Base-by-base conservation (phyloP, 78 protist genomes). In the Planoprotostelium fungivorum region DNA sequence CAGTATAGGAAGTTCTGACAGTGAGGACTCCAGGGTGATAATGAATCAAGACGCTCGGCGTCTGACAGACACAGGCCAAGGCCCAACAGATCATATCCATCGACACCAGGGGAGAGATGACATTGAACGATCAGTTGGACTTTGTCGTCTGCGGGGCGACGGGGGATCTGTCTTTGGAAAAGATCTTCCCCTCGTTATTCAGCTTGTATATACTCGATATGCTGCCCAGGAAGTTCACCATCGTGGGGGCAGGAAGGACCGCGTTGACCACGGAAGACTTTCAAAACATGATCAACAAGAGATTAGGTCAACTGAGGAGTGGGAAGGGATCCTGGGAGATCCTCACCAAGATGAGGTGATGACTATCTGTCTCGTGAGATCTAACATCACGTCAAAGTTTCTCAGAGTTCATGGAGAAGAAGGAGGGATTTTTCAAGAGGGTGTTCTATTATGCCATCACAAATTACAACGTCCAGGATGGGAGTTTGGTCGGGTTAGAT, bases 121-220 rank as follows among this genome's bases (percentile, higher is more conserved):
- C 73, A 25, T 16, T 51, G 31, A 16, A 51, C 5, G 73, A 16
- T 16, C 73, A 51, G 5, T 38, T 89, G 37, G 92, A 89, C 0
- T 84, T 96, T 34, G 92, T 94, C 23, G 94, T 96, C 35, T 34
- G 93, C 29, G 97, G 97, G 36, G 97, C 97, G 25, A 90, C 95
- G 37, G 97, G 99, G 36, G 98, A 98, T 87, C 93, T 98, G 0
- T 98, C 99, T 28, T 92, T 90, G 87, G 95, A 94, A 87, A 98
- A 97, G 91, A 97, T 94, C 36, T 94, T 91, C 35, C 99, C 99
- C 29, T 96, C 99, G 28, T 88, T 98, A 34, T 97, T 95, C 83
- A 38, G 86, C 34, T 89, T 98, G 28, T 95, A 84, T 35, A 36
- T 34, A 0, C 37, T 86, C 38, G 86, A 93, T 1, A 84, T 97